These are phyloP conservation scores for Colletotrichum brevisporum DNA, from an alignment of 2,329 filamentous ascomycete species.

Conservation along the genomic window DNA sequence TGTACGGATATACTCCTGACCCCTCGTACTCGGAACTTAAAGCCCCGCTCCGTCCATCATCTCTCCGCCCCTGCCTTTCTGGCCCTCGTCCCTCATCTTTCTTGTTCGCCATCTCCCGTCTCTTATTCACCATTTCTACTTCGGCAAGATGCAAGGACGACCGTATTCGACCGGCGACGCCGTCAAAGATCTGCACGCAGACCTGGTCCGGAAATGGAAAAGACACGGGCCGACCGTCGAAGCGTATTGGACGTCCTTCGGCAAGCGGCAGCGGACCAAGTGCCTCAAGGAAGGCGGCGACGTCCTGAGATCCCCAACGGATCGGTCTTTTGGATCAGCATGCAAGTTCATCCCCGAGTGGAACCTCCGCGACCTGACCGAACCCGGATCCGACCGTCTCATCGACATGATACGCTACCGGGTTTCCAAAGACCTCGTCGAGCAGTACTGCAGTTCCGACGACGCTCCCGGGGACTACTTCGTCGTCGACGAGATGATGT, in stretches of 20 bases:
- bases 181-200: background rate
- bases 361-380: conserved; percentile 58
- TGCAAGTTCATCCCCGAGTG: conserved; percentile 59
- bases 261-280: conserved; percentile 49
- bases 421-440: conserved; percentile 49
- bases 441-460: conserved; percentile 54
- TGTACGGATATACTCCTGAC: too few relatives aligned
- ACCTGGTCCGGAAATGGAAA: background rate
- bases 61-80: too few relatives aligned
- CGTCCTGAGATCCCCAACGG: conserved; percentile 52
- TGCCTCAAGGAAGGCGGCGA: conserved; percentile 53
- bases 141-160: background rate
- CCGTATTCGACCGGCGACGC: background rate
- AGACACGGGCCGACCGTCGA: background rate
- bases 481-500: conserved; percentile 53
- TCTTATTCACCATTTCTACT: background rate
- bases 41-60: too few relatives aligned
- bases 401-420: conserved; percentile 56
- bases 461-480: conserved; percentile 52
- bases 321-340: conserved; percentile 53
- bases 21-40: too few relatives aligned
- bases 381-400: conserved; percentile 52
- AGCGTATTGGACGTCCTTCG: conserved; percentile 55
- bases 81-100: too few relatives aligned
- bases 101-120: too few relatives aligned